Conservation (phyloP, 2,329 filamentous ascomycete genomes). For the Colletotrichum kahawae region DNA sequence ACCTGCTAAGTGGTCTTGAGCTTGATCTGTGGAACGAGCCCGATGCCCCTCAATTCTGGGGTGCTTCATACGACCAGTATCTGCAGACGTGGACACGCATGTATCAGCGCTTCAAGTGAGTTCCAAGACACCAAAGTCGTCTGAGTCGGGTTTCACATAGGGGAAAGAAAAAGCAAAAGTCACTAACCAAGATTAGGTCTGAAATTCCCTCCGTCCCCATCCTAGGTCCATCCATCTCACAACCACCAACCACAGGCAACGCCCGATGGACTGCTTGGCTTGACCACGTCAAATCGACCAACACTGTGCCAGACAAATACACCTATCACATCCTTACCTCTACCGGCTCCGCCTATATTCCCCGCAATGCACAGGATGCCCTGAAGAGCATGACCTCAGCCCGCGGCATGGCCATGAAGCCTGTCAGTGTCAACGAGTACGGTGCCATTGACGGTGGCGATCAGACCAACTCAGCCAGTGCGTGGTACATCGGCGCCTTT, state of each 20-base stretch:
- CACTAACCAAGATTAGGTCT: not conserved
- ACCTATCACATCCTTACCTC: not conserved
- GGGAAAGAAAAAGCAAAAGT: not conserved
- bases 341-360: not conserved
- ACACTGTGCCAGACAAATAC: not conserved
- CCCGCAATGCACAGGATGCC: not conserved
- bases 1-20: not conserved
- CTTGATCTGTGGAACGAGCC: constrained; percentile 22
- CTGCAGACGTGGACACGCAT: constrained; percentile 9
- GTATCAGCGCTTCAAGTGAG: not conserved
- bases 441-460: not conserved
- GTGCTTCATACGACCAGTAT: constrained; percentile 6
- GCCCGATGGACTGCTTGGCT: not conserved
- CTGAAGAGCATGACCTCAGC: not conserved
- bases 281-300: not conserved
- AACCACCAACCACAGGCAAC: not conserved
- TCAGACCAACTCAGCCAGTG: not conserved
- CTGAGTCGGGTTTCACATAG: too few relatives aligned
- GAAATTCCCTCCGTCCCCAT: not conserved
- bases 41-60: constrained; percentile 10
- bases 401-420: not conserved
- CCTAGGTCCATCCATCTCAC: not conserved
- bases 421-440: not conserved
- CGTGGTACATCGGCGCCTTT: not conserved
- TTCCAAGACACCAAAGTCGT: not conserved